phyloP scores from a whole-genome alignment of 805 yeast species.

The Spathaspora girioi region DNA sequence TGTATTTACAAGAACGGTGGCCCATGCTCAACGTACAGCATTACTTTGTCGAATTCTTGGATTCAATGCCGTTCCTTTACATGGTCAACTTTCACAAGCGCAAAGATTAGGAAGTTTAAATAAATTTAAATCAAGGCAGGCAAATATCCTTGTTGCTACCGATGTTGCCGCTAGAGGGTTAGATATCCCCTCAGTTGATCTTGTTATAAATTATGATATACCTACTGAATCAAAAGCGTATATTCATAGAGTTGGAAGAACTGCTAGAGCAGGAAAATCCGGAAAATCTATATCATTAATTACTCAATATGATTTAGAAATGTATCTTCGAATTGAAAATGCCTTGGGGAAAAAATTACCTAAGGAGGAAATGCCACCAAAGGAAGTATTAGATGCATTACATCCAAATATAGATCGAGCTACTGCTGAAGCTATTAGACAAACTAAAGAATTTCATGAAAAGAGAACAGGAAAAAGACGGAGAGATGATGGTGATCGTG shows the following conservation, averaged over 20 bases:
- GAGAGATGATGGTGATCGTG: slow-evolving; percentile 33
- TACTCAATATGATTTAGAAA: slow-evolving; percentile 91
- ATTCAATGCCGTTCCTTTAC: slow-evolving; percentile 87
- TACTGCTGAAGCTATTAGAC: slow-evolving; percentile 81
- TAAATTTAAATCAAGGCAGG: slow-evolving; percentile 70
- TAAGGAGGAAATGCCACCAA: slow-evolving; percentile 72
- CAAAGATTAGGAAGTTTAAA: slow-evolving; percentile 81
- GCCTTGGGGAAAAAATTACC: slow-evolving; percentile 81
- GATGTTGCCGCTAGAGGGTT: slow-evolving; percentile 89
- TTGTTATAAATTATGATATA: slow-evolving; percentile 74
- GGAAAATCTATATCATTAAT: slow-evolving; percentile 86
- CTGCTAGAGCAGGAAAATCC: slow-evolving; percentile 90
- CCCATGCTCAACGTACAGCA: slow-evolving; percentile 90
- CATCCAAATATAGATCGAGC: slow-evolving; percentile 91
- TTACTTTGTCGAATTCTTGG: slow-evolving; percentile 76
- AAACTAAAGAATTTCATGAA: slow-evolving; percentile 64
- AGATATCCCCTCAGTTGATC: slow-evolving; percentile 77
- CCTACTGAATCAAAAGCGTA: slow-evolving; percentile 84
- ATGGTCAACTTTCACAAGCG: slow-evolving; percentile 85
- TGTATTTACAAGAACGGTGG: slow-evolving; percentile 90
- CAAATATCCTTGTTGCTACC: slow-evolving; percentile 71
- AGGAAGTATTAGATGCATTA: slow-evolving; percentile 69
- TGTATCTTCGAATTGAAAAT: slow-evolving; percentile 82
- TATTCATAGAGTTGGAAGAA: slow-evolving; percentile 89
- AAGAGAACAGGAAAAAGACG: slow-evolving; percentile 16